Conservation (phyloP, 257 asterid species). For the Primulina tabacum region DNA sequence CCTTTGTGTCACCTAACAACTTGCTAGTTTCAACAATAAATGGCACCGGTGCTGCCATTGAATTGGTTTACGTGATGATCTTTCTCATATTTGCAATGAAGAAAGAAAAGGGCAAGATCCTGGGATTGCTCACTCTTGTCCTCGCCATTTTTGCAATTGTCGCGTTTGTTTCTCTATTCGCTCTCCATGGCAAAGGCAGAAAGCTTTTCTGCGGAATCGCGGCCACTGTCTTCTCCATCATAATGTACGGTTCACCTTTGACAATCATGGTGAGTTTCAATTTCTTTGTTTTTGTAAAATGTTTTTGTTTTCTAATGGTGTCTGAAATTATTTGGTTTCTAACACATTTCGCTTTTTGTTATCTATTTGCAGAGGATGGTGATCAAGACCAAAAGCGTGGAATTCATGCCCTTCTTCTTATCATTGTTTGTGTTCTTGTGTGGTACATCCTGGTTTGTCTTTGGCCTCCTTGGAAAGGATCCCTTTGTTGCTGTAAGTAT, state of each 20-base stretch:
- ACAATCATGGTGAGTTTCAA: conserved; percentile 57
- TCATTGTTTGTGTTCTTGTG: conserved; percentile 47
- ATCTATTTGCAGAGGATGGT: conserved; percentile 40
- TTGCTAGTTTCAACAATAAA: conserved; percentile 65
- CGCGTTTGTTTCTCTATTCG: conserved; percentile 55
- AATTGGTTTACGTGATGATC: conserved; percentile 47
- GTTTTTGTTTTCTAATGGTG: not conserved
- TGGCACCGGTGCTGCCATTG: conserved; percentile 69
- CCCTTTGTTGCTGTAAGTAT: conserved; percentile 49
- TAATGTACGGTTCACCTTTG: conserved; percentile 82
- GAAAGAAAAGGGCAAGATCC: conserved; percentile 58
- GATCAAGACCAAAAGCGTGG: conserved; percentile 52
- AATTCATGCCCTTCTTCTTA: conserved; percentile 57
- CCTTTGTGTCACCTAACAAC: conserved; percentile 87
- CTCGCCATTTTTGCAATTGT: conserved; percentile 43
- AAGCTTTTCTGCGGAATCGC: conserved; percentile 68
- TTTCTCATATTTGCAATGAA: conserved; percentile 55
- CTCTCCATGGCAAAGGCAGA: conserved; percentile 58
- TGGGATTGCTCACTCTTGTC: conserved; percentile 41
- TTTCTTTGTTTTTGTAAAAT: not conserved
- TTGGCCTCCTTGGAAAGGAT: conserved; percentile 49
- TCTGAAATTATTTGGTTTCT: not conserved
- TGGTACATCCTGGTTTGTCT: conserved; percentile 46
- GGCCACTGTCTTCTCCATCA: conserved; percentile 75
- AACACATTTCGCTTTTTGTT: not conserved